phyloP scores from a whole-genome alignment of 1,139 yeast genomes.

The Candida smagusa region DNA sequence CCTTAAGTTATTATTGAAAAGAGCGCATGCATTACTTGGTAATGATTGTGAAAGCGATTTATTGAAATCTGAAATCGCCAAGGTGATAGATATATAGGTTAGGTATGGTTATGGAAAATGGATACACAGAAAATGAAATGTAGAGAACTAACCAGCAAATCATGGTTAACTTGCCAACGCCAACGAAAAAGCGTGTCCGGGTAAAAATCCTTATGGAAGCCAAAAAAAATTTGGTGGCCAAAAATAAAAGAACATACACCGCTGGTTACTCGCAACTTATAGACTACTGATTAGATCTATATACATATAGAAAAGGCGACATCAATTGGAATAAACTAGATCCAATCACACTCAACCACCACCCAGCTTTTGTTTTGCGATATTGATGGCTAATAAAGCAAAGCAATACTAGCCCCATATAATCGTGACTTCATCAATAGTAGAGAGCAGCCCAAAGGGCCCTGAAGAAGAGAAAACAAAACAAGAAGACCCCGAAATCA shows the following conservation, averaged over 20 bases:
- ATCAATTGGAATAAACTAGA: background rate
- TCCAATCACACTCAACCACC: background rate
- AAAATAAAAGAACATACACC: constrained; percentile 2
- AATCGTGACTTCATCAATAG: constrained; percentile 30
- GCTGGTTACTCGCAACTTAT: constrained; percentile 2
- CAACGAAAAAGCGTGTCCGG: constrained; percentile 9
- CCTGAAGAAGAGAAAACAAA: constrained; percentile 10
- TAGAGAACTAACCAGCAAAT: background rate
- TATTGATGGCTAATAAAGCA: background rate
- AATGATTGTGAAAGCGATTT: constrained; percentile 13
- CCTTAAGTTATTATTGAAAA: constrained; percentile 23
- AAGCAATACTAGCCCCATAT: background rate
- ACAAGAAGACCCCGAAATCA: constrained; percentile 27
- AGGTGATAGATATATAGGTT: constrained; percentile 9
- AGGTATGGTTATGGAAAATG: constrained; percentile 1
- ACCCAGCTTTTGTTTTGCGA: background rate
- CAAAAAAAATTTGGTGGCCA: constrained; percentile 13
- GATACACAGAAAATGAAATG: background rate
- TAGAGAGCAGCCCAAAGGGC: constrained; percentile 33
- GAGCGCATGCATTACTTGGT: constrained; percentile 23
- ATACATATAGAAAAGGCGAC: background rate
- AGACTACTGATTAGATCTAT: constrained; percentile 35
- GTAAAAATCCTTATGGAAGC: constrained; percentile 7
- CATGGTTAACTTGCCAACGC: background rate
- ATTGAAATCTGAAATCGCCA: constrained; percentile 14